A percentile compares a stretch with the other conserved stretches of the same genome.
Conservation (phyloP, 768 basidiomycete genomes). For the Rhizopogon roseolus region DNA sequence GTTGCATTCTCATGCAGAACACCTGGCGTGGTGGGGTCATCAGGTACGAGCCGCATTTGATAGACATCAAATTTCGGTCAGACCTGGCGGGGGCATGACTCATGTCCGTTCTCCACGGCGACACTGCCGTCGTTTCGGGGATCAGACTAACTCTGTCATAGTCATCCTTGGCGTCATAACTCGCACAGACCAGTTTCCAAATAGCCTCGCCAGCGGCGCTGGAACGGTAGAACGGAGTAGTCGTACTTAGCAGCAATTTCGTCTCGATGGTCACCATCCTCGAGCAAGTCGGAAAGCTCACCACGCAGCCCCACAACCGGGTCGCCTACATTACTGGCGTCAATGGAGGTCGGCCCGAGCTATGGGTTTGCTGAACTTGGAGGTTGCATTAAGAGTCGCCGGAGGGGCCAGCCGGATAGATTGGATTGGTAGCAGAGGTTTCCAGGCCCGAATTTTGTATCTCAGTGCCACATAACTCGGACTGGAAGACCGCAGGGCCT, state of each 20-base stretch:
- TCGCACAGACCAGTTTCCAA: conserved; percentile 67
- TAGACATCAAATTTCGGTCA: conserved; percentile 77
- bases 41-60: conserved; percentile 83
- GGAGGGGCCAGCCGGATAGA: conserved; percentile 69
- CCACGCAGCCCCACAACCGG: conserved; percentile 54
- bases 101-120: conserved; percentile 69
- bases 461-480: conserved; percentile 35
- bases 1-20: conserved; percentile 75
- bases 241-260: conserved; percentile 60
- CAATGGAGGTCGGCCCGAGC: conserved; percentile 90
- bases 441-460: no score
- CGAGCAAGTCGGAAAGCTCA: conserved; percentile 55
- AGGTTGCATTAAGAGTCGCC: conserved; percentile 55
- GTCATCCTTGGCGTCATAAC: conserved; percentile 74
- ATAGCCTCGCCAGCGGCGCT: conserved; percentile 45
- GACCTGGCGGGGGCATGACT: conserved; percentile 64
- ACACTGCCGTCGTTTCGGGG: conserved; percentile 82
- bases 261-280: conserved; percentile 68
- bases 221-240: conserved; percentile 75
- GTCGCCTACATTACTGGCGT: conserved; percentile 48
- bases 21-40: conserved; percentile 85
- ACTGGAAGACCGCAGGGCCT: conserved; percentile 66
- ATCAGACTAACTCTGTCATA: conserved; percentile 66
- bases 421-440: conserved; percentile 33
- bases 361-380: conserved; percentile 41